Percentiles rank a stretch among this genome's conserved stretches.
Evolutionary conservation across 805 yeast species (phyloP).

Genomic region (Starmerella apis): DNA sequence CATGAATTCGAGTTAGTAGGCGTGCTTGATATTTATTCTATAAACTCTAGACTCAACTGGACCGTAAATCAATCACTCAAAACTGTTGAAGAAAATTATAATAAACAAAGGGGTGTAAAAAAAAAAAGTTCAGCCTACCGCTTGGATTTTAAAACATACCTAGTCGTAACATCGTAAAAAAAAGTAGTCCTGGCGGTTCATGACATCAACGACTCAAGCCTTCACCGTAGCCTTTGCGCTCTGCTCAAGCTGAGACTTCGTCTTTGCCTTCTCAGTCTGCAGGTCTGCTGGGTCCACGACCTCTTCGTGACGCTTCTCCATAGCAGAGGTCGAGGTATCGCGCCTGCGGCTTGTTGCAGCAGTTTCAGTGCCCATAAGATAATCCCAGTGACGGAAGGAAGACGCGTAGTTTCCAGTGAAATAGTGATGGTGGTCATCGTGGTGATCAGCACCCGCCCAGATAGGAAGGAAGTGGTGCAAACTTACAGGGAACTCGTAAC

Average conservation of each 20-base stretch:
- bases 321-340: slow-evolving; percentile 30
- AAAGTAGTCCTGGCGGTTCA: neutral
- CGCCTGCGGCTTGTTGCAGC: slow-evolving; percentile 41
- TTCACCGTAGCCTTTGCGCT: slow-evolving; percentile 7
- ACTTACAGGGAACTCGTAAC: slow-evolving; percentile 96
- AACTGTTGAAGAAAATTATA: too few relatives aligned
- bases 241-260: slow-evolving; percentile 9
- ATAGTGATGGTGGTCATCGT: slow-evolving; percentile 92
- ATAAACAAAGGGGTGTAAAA: neutral
- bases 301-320: slow-evolving; percentile 25
- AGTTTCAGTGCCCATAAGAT: slow-evolving; percentile 68
- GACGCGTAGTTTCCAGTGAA: slow-evolving; percentile 94
- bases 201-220: neutral
- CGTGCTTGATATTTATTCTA: too few relatives aligned
- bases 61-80: too few relatives aligned
- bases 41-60: too few relatives aligned
- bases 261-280: slow-evolving; percentile 16
- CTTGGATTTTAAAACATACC: neutral
- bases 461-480: slow-evolving; percentile 83
- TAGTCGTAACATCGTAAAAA: slow-evolving; percentile 1
- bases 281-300: slow-evolving; percentile 27
- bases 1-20: neutral
- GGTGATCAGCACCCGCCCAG: slow-evolving; percentile 99
- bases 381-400: slow-evolving; percentile 95
- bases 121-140: neutral